Evolutionary conservation across 805 yeast genomes (phyloP).

Genomic region (Saccharomyces mikatae): DNA sequence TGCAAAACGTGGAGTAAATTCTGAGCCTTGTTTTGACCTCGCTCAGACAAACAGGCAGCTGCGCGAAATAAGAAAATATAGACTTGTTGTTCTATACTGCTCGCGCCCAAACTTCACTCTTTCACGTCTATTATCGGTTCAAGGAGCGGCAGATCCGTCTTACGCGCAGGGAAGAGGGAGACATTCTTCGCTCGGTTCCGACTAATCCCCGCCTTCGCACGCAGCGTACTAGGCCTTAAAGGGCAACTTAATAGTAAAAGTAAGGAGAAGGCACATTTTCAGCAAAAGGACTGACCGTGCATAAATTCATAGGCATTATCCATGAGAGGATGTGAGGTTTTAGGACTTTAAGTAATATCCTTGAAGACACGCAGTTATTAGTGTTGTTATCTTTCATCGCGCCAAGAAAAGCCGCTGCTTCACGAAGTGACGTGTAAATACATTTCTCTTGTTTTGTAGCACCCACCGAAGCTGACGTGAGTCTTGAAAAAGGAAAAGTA

Average conservation of each 20-base stretch:
- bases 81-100: not conserved
- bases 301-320: not conserved
- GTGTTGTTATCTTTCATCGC: not conserved
- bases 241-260: not conserved
- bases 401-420: not conserved
- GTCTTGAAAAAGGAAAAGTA: not conserved
- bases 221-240: not conserved
- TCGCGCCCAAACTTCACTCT: not conserved
- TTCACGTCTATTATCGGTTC: not conserved
- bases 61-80: not conserved
- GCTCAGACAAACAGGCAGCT: not conserved
- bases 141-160: not conserved
- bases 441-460: not conserved
- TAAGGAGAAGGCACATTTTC: not conserved
- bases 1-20: not conserved
- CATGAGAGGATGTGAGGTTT: not conserved
- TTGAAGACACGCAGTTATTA: not conserved
- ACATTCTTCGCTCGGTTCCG: not conserved
- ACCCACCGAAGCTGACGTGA: not conserved
- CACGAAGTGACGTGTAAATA: not conserved
- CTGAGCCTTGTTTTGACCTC: not conserved
- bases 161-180: not conserved
- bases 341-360: not conserved
- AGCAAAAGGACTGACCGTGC: not conserved
- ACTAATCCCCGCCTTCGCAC: not conserved